phyloP scores from a whole-genome alignment of 1,284 basidiomycete species.

The Albatrellus sp. region DNA sequence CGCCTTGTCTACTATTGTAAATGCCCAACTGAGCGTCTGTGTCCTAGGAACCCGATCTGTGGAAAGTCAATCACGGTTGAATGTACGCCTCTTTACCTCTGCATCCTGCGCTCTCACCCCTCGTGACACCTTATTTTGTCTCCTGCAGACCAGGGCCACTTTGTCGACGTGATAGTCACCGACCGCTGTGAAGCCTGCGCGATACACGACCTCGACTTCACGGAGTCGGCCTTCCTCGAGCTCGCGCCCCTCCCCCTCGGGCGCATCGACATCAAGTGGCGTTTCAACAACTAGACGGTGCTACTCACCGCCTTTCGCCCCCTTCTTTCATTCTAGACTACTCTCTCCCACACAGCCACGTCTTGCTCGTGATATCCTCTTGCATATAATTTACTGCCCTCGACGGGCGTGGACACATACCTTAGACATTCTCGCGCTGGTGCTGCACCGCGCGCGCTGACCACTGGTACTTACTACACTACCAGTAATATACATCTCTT shows the following conservation, averaged over 20 bases:
- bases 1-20: not conserved
- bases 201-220: constrained; percentile 40
- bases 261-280: constrained; percentile 42
- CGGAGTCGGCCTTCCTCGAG: constrained; percentile 36
- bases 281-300: not conserved
- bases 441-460: no score
- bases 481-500: no score
- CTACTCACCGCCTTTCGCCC: no score
- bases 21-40: no score
- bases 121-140: not conserved
- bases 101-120: not conserved
- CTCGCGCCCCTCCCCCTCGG: constrained; percentile 27
- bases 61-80: constrained; percentile 14
- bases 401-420: no score
- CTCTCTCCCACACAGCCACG: no score
- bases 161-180: constrained; percentile 32
- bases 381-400: no score
- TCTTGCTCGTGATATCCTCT: no score
- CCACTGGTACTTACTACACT: no score
- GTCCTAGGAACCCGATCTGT: constrained; percentile 19
- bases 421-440: no score
- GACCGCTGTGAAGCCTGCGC: constrained; percentile 52
- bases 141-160: constrained; percentile 34
- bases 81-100: constrained; percentile 10
- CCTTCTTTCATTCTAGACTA: no score